phyloP scores from a whole-genome alignment of 108 stramenopile species.

The Conticribra guillardii region DNA sequence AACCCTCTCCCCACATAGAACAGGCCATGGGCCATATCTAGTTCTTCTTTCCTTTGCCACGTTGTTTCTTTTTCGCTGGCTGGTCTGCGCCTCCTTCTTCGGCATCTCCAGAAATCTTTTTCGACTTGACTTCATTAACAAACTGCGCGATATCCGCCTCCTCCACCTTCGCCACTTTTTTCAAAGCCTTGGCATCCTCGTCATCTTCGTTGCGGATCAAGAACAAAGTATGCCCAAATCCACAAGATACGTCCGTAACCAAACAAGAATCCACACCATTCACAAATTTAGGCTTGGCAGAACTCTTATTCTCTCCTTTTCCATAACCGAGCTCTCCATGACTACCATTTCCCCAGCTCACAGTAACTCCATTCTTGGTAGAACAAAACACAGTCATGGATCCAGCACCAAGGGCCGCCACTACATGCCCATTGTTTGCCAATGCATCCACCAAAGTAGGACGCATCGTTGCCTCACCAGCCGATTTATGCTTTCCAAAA shows the following conservation, averaged over 20 bases:
- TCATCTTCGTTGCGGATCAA: constrained; percentile 71
- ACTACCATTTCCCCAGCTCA: constrained; percentile 85
- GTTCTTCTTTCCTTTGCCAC: constrained; percentile 23
- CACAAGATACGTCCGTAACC: constrained; percentile 71
- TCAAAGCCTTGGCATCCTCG: constrained; percentile 66
- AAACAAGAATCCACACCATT: constrained; percentile 58
- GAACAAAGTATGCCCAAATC: constrained; percentile 82
- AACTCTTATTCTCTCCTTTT: constrained; percentile 64
- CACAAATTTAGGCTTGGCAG: constrained; percentile 83
- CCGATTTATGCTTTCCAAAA: constrained; percentile 77
- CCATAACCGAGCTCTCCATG: constrained; percentile 83
- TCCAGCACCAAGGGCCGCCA: constrained; percentile 67
- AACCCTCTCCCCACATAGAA: too few relatives aligned
- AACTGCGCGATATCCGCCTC: constrained; percentile 36
- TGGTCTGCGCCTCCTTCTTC: constrained; percentile 39
- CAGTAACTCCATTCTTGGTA: constrained; percentile 74
- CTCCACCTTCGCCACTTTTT: constrained; percentile 52
- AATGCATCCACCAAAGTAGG: constrained; percentile 76
- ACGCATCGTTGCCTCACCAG: constrained; percentile 84
- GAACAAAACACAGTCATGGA: constrained; percentile 67
- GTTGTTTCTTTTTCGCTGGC: constrained; percentile 48
- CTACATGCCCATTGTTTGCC: constrained; percentile 88
- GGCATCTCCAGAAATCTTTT: constrained; percentile 24
- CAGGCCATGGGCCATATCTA: too few relatives aligned
- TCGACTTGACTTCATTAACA: constrained; percentile 37